phyloP scores from a whole-genome alignment of 2,329 filamentous ascomycete genomes.

The Trichoderma breve region DNA sequence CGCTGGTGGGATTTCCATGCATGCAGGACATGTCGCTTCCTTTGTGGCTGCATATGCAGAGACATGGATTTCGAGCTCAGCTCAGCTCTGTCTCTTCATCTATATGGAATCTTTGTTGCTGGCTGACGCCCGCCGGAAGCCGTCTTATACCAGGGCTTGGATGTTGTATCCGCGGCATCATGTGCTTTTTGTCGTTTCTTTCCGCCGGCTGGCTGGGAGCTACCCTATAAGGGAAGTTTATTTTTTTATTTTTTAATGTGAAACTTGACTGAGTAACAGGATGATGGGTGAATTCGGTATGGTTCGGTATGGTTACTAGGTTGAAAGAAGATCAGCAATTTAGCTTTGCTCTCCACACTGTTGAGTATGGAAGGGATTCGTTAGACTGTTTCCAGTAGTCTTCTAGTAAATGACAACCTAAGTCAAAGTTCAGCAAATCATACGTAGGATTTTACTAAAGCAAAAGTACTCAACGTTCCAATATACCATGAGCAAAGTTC shows the following conservation, averaged over 20 bases:
- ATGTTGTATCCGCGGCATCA: not conserved
- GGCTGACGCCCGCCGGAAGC: too few relatives aligned
- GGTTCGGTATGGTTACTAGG: not conserved
- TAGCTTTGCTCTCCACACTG: not conserved
- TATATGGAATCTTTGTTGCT: not conserved
- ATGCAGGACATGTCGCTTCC: slow-evolving; percentile 4
- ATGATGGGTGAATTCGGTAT: not conserved
- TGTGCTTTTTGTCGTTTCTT: not conserved
- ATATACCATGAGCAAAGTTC: not conserved
- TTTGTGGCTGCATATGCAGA: slow-evolving; percentile 7
- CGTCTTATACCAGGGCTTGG: not conserved
- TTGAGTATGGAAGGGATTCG: not conserved
- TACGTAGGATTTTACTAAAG: not conserved
- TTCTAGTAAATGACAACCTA: not conserved
- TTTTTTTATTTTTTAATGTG: not conserved
- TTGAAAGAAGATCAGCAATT: not conserved
- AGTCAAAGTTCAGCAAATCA: not conserved
- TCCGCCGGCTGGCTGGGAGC: not conserved
- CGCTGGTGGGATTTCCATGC: not conserved
- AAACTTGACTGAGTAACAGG: not conserved
- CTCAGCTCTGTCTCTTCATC: not conserved
- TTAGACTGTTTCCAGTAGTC: not conserved
- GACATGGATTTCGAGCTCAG: not conserved
- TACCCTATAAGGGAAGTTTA: not conserved
- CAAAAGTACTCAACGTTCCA: not conserved